Conservation (phyloP, 2,329 filamentous ascomycete species). For the Venturia oleaginea region DNA sequence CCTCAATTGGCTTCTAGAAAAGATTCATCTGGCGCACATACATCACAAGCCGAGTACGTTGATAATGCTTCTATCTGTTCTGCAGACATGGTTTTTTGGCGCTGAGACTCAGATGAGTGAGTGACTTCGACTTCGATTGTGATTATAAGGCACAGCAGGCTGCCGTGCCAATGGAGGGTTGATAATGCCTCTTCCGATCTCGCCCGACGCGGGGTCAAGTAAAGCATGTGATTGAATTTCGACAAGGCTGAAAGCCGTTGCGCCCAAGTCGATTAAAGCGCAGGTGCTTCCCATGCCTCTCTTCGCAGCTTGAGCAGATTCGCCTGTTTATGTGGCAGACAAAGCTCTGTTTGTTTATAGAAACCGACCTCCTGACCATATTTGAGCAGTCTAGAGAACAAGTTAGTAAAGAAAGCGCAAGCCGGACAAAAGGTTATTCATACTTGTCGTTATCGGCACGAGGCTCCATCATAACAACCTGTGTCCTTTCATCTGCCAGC, state of each 20-base stretch:
- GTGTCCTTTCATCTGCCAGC: constrained; percentile 67
- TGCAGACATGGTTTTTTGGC: background rate
- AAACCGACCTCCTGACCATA: constrained; percentile 72
- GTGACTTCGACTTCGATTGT: background rate
- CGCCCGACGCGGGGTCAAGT: background rate
- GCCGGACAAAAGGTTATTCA: constrained; percentile 27
- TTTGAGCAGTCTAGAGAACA: constrained; percentile 48
- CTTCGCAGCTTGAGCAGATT: constrained; percentile 74
- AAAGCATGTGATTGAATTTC: constrained; percentile 1
- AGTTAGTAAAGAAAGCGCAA: background rate
- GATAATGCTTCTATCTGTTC: constrained; percentile 19
- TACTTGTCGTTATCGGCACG: constrained; percentile 85
- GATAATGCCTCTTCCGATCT: background rate
- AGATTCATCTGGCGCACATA: constrained; percentile 15
- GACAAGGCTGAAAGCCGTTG: background rate
- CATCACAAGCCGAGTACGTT: constrained; percentile 25
- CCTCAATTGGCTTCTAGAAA: background rate
- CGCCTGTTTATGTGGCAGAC: constrained; percentile 86
- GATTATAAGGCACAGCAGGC: background rate
- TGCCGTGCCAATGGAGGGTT: background rate
- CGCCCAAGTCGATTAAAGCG: background rate
- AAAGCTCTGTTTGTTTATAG: constrained; percentile 74
- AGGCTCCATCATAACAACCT: constrained; percentile 78
- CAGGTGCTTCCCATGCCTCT: constrained; percentile 55
- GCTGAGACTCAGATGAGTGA: background rate